These are phyloP conservation scores for Trichophaea hybrida DNA, from an alignment of 2,329 filamentous ascomycete species.

Conservation along the genomic window DNA sequence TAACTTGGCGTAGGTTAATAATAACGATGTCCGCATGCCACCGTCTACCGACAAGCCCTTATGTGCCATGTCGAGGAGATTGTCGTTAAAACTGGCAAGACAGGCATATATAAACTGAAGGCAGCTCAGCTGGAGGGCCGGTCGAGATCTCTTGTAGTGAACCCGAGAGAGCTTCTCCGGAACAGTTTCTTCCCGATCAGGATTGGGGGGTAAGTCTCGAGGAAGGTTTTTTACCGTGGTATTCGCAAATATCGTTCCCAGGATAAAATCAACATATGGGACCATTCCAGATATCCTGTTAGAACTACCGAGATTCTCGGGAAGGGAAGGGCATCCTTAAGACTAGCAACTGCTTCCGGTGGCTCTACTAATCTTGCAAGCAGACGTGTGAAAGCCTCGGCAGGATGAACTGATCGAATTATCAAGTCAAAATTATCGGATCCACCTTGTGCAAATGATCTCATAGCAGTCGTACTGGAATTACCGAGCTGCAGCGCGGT, in stretches of 20 bases:
- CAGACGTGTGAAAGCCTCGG: slow-evolving; percentile 67
- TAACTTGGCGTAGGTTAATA: slow-evolving; percentile 66
- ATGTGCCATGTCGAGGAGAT: slow-evolving; percentile 73
- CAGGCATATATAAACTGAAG: slow-evolving; percentile 70
- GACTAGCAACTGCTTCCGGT: slow-evolving; percentile 42
- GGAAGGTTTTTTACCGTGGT: slow-evolving; percentile 20
- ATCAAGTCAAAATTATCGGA: slow-evolving; percentile 60
- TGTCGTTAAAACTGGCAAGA: slow-evolving; percentile 80
- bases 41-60: slow-evolving; percentile 60
- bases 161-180: slow-evolving; percentile 17
- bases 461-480: slow-evolving; percentile 4
- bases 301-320: slow-evolving; percentile 64
- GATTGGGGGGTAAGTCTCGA: slow-evolving; percentile 12
- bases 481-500: slow-evolving; percentile 15
- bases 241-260: slow-evolving; percentile 36
- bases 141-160: slow-evolving; percentile 18
- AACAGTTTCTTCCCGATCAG: slow-evolving; percentile 18
- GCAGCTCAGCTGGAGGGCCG: slow-evolving; percentile 55
- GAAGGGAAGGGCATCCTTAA: slow-evolving; percentile 69
- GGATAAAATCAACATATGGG: slow-evolving; percentile 78
- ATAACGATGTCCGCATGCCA: slow-evolving; percentile 56
- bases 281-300: slow-evolving; percentile 78
- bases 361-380: slow-evolving; percentile 59
- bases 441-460: slow-evolving; percentile 35
- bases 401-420: slow-evolving; percentile 66